Evolutionary conservation across 257 asterid genomes (phyloP).

Genomic region (Fraxinus cuspidata): DNA sequence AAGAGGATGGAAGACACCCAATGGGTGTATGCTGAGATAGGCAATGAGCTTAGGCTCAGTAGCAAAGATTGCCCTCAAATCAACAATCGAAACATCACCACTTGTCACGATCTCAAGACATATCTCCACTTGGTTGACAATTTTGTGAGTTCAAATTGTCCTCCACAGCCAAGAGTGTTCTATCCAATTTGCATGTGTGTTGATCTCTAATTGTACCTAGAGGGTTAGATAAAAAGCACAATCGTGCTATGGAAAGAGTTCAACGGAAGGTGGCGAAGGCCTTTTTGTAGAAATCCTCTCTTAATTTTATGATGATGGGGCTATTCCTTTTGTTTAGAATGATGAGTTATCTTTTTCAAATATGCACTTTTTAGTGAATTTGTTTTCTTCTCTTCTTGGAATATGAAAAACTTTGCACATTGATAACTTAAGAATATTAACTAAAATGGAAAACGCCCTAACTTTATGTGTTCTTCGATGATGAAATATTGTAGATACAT

Average conservation of each 20-base stretch:
- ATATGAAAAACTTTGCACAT: background rate
- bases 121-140: constrained; percentile 67
- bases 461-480: background rate
- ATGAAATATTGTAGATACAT: background rate
- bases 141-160: constrained; percentile 64
- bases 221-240: background rate
- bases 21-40: constrained; percentile 87
- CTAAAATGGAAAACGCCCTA: background rate
- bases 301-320: background rate
- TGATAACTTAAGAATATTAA: background rate
- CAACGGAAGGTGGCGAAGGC: background rate
- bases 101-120: constrained; percentile 86
- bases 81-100: constrained; percentile 47
- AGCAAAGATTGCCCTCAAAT: constrained; percentile 60
- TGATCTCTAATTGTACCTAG: background rate
- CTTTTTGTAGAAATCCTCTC: background rate
- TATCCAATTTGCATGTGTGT: constrained; percentile 25
- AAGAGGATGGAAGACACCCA: constrained; percentile 55
- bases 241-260: background rate
- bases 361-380: background rate
- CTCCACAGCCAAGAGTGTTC: constrained; percentile 57
- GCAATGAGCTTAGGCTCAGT: constrained; percentile 70
- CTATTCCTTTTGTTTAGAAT: background rate
- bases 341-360: background rate
- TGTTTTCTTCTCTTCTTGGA: background rate